These are phyloP conservation scores for Microcos paniculata DNA, from an alignment of 345 rosid genomes.

Conservation along the genomic window DNA sequence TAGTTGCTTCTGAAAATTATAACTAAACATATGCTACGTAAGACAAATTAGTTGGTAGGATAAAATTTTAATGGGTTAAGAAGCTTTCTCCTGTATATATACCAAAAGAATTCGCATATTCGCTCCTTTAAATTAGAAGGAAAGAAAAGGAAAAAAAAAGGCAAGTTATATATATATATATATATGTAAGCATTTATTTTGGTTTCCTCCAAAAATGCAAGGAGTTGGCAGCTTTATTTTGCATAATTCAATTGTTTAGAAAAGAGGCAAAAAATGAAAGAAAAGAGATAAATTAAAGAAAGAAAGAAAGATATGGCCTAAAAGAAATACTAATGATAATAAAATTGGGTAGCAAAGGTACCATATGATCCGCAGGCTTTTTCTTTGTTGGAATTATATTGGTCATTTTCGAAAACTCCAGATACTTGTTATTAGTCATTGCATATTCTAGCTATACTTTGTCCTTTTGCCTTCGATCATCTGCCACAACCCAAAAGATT, in stretches of 20 bases:
- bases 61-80: too few species aligned
- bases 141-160: not conserved
- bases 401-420: slow-evolving; percentile 49
- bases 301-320: not conserved
- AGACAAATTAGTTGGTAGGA: too few species aligned
- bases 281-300: not conserved
- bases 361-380: slow-evolving; percentile 46
- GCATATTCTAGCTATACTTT: slow-evolving; percentile 37
- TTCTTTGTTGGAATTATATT: slow-evolving; percentile 27
- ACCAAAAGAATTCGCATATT: too few species aligned
- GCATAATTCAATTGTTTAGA: not conserved
- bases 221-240: slow-evolving; percentile 10
- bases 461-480: slow-evolving; percentile 31
- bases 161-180: not conserved
- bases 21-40: too few species aligned
- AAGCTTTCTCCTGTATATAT: too few species aligned
- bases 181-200: not conserved
- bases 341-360: slow-evolving; percentile 13
- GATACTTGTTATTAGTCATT: slow-evolving; percentile 27
- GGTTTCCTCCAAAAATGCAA: not conserved
- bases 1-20: too few species aligned
- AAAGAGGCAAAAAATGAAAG: not conserved
- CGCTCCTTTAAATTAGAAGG: too few species aligned
- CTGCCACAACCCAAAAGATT: too few species aligned
- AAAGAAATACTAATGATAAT: not conserved